phyloP scores from a whole-genome alignment of 306 rosid genomes.

The Alnus glutinosa region DNA sequence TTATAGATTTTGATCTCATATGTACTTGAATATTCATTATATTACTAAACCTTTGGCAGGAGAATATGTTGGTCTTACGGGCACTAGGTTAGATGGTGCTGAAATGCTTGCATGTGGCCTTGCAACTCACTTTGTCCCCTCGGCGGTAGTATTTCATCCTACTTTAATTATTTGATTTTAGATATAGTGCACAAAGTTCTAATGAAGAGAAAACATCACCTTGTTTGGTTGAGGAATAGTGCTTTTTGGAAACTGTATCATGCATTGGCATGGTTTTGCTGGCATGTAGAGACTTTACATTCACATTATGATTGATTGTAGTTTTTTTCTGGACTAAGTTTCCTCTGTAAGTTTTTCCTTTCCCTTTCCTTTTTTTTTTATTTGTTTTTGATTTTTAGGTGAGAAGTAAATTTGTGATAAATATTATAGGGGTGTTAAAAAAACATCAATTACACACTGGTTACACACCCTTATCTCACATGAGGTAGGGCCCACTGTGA shows the following conservation, averaged over 20 bases:
- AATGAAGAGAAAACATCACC: background rate
- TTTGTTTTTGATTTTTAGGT: too few species aligned
- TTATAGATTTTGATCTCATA: background rate
- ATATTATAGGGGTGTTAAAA: too few species aligned
- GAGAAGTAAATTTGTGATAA: background rate
- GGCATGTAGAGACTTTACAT: too few species aligned
- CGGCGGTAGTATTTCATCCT: slow-evolving; percentile 50
- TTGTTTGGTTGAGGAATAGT: slow-evolving; percentile 10
- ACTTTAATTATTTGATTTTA: background rate
- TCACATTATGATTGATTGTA: background rate
- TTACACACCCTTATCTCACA: too few species aligned
- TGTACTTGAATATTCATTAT: slow-evolving; percentile 15
- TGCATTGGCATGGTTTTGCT: background rate
- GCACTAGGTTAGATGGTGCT: slow-evolving; percentile 91
- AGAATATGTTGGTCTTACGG: slow-evolving; percentile 89
- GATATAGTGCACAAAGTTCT: background rate
- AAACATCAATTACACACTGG: too few species aligned
- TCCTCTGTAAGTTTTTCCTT: background rate
- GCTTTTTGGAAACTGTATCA: slow-evolving; percentile 1
- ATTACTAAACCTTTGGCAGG: slow-evolving; percentile 58
- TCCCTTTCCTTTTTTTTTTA: too few species aligned
- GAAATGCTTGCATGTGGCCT: slow-evolving; percentile 96
- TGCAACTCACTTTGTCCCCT: slow-evolving; percentile 91
- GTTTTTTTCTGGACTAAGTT: background rate
- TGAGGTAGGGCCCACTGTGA: too few species aligned